A percentile compares a stretch with the other conserved stretches of the same genome.
Conservation (phyloP, 148 eudicot genomes). For the Dysphania ambrosioides region DNA sequence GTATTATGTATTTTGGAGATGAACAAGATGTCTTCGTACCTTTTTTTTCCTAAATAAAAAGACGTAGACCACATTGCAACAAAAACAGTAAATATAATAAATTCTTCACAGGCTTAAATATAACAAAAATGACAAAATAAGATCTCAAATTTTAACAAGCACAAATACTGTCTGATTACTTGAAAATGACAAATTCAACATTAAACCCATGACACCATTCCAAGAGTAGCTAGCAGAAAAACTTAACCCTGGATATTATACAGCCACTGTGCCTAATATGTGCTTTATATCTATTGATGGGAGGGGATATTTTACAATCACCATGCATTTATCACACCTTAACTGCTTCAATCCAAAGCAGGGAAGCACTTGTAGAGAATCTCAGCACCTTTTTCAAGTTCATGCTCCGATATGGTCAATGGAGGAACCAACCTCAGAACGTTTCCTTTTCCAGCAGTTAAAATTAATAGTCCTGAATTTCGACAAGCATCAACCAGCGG, state of each 20-base stretch:
- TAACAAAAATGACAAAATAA: too few relatives aligned
- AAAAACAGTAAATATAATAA: too few relatives aligned
- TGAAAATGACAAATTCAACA: neutral
- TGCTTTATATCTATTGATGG: neutral
- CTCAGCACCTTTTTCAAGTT: constrained; percentile 55
- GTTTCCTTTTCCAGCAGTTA: constrained; percentile 90
- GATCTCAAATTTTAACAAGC: neutral
- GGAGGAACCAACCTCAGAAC: constrained; percentile 87
- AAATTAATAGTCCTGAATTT: constrained; percentile 59
- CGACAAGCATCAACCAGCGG: constrained; percentile 74
- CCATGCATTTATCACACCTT: constrained; percentile 4
- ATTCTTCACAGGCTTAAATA: too few relatives aligned
- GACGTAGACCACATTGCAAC: too few relatives aligned
- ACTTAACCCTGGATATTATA: neutral
- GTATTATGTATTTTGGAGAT: too few relatives aligned
- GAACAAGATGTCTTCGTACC: too few relatives aligned
- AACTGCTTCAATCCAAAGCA: constrained; percentile 49
- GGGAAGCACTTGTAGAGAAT: constrained; percentile 59
- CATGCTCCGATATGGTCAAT: constrained; percentile 65
- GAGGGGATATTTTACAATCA: neutral
- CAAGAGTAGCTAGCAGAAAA: neutral
- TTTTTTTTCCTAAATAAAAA: too few relatives aligned
- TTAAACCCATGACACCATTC: neutral
- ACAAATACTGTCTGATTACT: too few relatives aligned
- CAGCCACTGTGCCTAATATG: neutral